Evolutionary conservation across 2,329 filamentous ascomycete genomes (phyloP), one percentile per base, ranked within the genome.

Genomic region (Paraphoma sp.): DNA sequence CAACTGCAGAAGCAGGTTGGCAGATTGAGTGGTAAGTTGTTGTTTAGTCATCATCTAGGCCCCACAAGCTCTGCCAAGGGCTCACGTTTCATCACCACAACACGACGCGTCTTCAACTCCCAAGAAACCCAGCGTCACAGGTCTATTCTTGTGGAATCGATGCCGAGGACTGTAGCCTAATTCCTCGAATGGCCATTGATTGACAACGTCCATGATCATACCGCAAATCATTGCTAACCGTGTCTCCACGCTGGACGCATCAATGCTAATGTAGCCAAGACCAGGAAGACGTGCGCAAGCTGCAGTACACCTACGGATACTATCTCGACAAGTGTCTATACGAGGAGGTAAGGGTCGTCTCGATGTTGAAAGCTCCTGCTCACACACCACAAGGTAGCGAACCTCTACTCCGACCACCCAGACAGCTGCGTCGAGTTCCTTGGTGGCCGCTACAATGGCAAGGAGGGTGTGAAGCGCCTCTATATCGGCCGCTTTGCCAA

Each of bases 261-360:
- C 33, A 48, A 54, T 16, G n/a, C 60, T 66, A 48, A 68, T 49
- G 18, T 18, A 55, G 38, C 30, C 18, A 50, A 83, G 83, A 84
- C 54, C 82, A 85, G 67, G 80, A 82, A 36, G 81, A 85, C 60
- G 79, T 85, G 45, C 80, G 82, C 54, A 85, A 84, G 66, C 78
- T 82, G 3, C 83, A 86, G 65, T 83, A 82, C 76, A 85, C 83
- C 57, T 86, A 86, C 69, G 84, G 83, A 28, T 86, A 86, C 69
- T 86, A 86, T 66, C 76, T 86, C 28, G 84, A 86, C 73, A 86
- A 86, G 61, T 86, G 83, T 57, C 75, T 86, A 1, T 86, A 85
- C 71, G 79, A 84, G 59, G 82, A 86, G 75, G 82, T 81, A 51
- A 53, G 48, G 3, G 16, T 3, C 0, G n/a, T n/a, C 5, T 28